These are phyloP conservation scores for Geotrichum ghanense DNA, from an alignment of 805 yeast genomes.

Conservation along the genomic window DNA sequence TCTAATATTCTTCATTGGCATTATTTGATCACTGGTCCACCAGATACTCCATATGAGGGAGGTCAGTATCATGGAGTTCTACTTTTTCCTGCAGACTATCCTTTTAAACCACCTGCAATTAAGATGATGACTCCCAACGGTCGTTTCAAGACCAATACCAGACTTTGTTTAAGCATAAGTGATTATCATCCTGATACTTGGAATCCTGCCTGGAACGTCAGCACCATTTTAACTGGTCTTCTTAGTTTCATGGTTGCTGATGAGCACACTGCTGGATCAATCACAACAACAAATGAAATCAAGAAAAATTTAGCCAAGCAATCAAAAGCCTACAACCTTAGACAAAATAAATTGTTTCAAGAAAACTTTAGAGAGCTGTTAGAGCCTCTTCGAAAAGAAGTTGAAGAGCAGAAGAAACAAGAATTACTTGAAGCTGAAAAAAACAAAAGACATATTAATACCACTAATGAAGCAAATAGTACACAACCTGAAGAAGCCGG, in stretches of 20 bases:
- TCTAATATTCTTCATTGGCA: conserved; percentile 88
- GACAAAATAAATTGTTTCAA: conserved; percentile 47
- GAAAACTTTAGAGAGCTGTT: conserved; percentile 62
- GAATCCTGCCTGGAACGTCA: conserved; percentile 95
- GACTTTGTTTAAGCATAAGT: conserved; percentile 84
- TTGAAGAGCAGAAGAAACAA: background rate
- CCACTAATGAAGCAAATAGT: background rate
- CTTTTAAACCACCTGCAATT: conserved; percentile 82
- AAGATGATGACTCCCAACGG: conserved; percentile 82
- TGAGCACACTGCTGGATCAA: conserved; percentile 77
- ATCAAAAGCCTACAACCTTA: conserved; percentile 56
- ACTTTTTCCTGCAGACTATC: conserved; percentile 73
- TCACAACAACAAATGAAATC: conserved; percentile 48
- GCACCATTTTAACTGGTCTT: conserved; percentile 77
- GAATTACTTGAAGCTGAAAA: background rate
- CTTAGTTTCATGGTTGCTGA: conserved; percentile 86
- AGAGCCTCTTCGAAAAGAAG: conserved; percentile 11
- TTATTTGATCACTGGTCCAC: conserved; percentile 85
- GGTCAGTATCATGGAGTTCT: conserved; percentile 91
- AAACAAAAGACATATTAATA: background rate
- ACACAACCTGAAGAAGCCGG: background rate
- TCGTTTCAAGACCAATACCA: conserved; percentile 48
- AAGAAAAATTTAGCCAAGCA: conserved; percentile 48
- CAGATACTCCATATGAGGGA: conserved; percentile 71
- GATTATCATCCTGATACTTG: conserved; percentile 91